Conservation (phyloP, 2,329 filamentous ascomycete species). For the Colletotrichum sp. region DNA sequence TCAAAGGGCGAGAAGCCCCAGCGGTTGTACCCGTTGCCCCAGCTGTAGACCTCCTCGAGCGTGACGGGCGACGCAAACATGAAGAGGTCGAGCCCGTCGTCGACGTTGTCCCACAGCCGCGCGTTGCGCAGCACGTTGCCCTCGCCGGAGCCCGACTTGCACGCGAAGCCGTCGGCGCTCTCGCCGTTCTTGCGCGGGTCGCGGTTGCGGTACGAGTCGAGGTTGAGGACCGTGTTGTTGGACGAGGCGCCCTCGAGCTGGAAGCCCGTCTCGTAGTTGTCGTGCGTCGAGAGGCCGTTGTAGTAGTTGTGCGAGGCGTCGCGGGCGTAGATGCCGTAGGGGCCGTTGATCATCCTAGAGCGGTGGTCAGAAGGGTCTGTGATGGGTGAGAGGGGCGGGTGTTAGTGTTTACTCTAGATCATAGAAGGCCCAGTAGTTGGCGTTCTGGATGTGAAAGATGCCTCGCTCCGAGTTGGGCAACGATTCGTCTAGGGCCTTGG, state of each 20-base stretch:
- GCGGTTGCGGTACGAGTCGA: constrained; percentile 45
- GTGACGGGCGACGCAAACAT: constrained; percentile 44
- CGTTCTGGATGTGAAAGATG: constrained; percentile 46
- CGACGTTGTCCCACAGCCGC: constrained; percentile 52
- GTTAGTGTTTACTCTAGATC: constrained; percentile 31
- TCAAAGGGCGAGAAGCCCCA: constrained; percentile 45
- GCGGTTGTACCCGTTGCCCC: constrained; percentile 50
- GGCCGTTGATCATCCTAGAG: constrained; percentile 31
- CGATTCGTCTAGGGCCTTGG: constrained; percentile 39
- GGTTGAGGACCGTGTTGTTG: constrained; percentile 42
- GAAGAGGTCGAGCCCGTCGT: constrained; percentile 50
- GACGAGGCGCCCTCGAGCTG: constrained; percentile 31
- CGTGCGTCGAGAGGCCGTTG: constrained; percentile 33
- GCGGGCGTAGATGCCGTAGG: constrained; percentile 35
- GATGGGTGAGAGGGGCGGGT: neutral
- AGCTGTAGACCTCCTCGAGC: constrained; percentile 46
- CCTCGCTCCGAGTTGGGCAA: constrained; percentile 44
- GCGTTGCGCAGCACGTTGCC: constrained; percentile 49
- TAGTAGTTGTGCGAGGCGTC: constrained; percentile 38
- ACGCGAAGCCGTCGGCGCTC: constrained; percentile 51
- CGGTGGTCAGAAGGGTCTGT: neutral
- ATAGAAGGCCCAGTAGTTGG: constrained; percentile 50
- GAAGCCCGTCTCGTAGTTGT: constrained; percentile 39
- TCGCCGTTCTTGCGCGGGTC: constrained; percentile 54
- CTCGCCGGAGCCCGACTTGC: constrained; percentile 47